A percentile compares a stretch with the other conserved stretches of the same genome.
Conservation (phyloP, 805 yeast species). For the Myxozyma mucilagina region DNA sequence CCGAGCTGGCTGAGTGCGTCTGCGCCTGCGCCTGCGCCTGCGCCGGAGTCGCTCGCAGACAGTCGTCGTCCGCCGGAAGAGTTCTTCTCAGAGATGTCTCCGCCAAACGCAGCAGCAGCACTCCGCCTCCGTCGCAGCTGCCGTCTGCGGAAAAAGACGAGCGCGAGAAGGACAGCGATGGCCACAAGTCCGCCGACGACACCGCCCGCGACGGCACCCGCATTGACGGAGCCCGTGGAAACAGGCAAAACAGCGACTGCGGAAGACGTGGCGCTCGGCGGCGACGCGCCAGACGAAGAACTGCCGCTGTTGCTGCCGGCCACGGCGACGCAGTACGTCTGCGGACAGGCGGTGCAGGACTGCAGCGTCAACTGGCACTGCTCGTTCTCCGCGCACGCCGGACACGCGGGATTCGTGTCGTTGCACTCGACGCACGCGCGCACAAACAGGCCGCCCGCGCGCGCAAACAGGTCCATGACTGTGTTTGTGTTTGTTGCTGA, state of each 20-base stretch:
- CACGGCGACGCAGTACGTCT: conserved; percentile 48
- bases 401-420: conserved; percentile 11
- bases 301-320: not conserved
- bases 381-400: conserved; percentile 50
- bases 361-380: conserved; percentile 57
- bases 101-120: no score
- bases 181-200: conserved; percentile 63
- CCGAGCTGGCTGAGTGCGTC: conserved; percentile 38
- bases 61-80: no score
- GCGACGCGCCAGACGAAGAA: conserved; percentile 1
- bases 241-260: not conserved
- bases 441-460: not conserved
- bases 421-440: conserved; percentile 10
- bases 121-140: no score
- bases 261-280: not conserved
- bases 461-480: conserved; percentile 1
- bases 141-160: conserved; percentile 41
- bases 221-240: conserved; percentile 2
- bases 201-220: conserved; percentile 73
- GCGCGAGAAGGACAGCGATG: conserved; percentile 44
- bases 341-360: conserved; percentile 60
- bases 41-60: conserved; percentile 29
- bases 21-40: not conserved
- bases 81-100: no score
- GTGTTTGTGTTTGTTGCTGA: not conserved